Base-by-base conservation (phyloP, 768 basidiomycete genomes). In the Termitomyces sp. region DNA sequence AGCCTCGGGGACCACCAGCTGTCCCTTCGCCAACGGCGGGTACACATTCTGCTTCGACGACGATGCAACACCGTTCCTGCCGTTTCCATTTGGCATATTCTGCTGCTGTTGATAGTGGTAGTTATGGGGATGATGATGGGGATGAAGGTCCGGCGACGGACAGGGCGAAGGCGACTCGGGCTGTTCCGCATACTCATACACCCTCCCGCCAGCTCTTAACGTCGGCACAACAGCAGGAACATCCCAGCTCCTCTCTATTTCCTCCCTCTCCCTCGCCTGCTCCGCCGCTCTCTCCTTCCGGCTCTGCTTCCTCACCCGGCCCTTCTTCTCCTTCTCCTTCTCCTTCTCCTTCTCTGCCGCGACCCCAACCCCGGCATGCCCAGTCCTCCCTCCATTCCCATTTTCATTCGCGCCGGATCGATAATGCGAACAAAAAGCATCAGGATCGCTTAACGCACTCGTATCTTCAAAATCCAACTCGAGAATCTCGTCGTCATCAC, bases 391-490 rank as follows among this genome's bases (percentile, higher is more conserved):
- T 17, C 59, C 57, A 38, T 65, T 56, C 38, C 32, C 38, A 40
- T 59, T 59, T 6, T 57, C 61, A 47, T 59, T 50, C 9, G 47
- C 40, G 12, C 29, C 9, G 17, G 46, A 36, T 11, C 43, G 31
- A 47, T n/a, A 38, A 50, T 48, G 57, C 79, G 67, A 72, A 72
- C 36, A 72, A 66, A 88, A 89, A 10, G 81, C 80, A 52, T 80
- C 81, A 2, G 84, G 83, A 65, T 91, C 86, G 68, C 88, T 89
- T 67, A 92, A 71, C 25, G 87, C 85, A 60, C 87, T 86, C 47
- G 82, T 91, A 59, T 91, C 90, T 5, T 80, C 80, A 67, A 89
- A 92, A 69, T 89, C 87, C 55, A 92, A 83, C 70, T 91, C 90
- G 10, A 91, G 81, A 31, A 92, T 83, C 58, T 88, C 89, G 5